Percentiles rank a stretch among this genome's conserved stretches.
These are phyloP conservation scores for Lenzites betulinus DNA, from an alignment of 768 basidiomycete species.

Conservation along the genomic window DNA sequence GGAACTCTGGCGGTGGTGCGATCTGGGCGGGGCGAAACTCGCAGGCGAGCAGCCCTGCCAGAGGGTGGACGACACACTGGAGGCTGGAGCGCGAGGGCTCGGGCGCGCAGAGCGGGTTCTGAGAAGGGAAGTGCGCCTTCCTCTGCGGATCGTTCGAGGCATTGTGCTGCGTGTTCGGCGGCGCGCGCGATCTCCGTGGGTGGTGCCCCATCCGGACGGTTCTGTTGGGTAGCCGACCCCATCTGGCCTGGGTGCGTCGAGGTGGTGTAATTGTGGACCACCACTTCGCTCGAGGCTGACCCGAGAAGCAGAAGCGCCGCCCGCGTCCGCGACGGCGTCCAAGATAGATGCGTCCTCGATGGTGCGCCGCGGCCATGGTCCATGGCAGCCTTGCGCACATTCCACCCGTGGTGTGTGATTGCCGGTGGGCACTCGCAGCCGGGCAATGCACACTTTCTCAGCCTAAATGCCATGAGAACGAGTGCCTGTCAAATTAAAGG, in stretches of 20 bases:
- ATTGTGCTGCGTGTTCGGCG: background rate
- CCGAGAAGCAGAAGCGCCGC: no score
- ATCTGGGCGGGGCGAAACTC: background rate
- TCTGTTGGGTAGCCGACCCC: conserved; percentile 1
- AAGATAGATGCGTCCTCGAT: background rate
- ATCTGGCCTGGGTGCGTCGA: background rate
- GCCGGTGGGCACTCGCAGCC: conserved; percentile 10
- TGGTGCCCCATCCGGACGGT: background rate
- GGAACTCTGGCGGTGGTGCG: background rate
- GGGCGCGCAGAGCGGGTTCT: conserved; percentile 8
- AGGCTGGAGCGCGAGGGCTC: background rate
- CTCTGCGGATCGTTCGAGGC: background rate
- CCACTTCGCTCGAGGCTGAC: background rate
- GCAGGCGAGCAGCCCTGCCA: background rate
- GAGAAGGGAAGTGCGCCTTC: background rate
- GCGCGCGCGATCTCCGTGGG: conserved; percentile 1
- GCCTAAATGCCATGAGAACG: conserved; percentile 2
- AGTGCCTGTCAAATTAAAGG: background rate
- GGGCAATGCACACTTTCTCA: conserved; percentile 14
- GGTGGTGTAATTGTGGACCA: background rate
- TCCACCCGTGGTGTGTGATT: conserved; percentile 1
- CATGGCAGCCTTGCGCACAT: background rate
- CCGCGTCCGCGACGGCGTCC: background rate
- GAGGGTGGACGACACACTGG: background rate
- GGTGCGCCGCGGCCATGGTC: no score